Evolutionary conservation across 192 early-diverging fungal species (phyloP).

Genomic region (Rhizophagus sp.): DNA sequence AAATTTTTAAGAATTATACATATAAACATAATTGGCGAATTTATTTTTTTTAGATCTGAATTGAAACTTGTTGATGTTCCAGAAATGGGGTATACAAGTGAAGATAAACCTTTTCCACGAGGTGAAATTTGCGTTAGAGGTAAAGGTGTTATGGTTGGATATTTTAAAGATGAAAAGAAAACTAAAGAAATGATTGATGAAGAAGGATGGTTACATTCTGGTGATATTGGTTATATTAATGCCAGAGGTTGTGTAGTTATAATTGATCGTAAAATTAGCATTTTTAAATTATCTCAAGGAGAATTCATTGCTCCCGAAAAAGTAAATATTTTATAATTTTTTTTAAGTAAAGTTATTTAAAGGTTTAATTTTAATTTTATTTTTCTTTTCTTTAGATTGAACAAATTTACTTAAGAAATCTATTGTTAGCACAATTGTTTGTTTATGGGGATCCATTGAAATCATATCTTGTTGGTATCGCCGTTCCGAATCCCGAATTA

Average conservation of each 20-base stretch:
- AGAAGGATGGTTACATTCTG: slow-evolving; percentile 90
- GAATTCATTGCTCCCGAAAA: slow-evolving; percentile 96
- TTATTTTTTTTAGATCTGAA: slow-evolving; percentile 65
- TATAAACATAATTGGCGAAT: slow-evolving; percentile 47
- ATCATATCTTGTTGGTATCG: slow-evolving; percentile 79
- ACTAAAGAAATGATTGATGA: slow-evolving; percentile 74
- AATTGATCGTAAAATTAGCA: slow-evolving; percentile 86
- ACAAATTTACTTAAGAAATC: slow-evolving; percentile 71
- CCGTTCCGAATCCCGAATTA: slow-evolving; percentile 78
- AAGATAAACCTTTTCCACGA: slow-evolving; percentile 73
- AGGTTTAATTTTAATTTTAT: no score
- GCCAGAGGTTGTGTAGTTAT: slow-evolving; percentile 73
- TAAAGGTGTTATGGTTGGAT: slow-evolving; percentile 69
- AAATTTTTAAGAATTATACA: neutral
- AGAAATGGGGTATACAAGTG: slow-evolving; percentile 79
- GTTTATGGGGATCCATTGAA: slow-evolving; percentile 95
- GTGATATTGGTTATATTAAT: slow-evolving; percentile 78
- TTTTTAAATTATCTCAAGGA: slow-evolving; percentile 89
- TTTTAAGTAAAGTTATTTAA: neutral
- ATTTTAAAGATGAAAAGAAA: slow-evolving; percentile 82
- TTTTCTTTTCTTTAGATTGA: slow-evolving; percentile 55
- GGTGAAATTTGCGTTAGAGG: slow-evolving; percentile 91
- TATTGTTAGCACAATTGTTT: slow-evolving; percentile 82
- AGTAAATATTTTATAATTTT: neutral
- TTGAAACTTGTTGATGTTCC: slow-evolving; percentile 87